phyloP scores from a whole-genome alignment of 306 rosid species.

The Rosa lucieae region DNA sequence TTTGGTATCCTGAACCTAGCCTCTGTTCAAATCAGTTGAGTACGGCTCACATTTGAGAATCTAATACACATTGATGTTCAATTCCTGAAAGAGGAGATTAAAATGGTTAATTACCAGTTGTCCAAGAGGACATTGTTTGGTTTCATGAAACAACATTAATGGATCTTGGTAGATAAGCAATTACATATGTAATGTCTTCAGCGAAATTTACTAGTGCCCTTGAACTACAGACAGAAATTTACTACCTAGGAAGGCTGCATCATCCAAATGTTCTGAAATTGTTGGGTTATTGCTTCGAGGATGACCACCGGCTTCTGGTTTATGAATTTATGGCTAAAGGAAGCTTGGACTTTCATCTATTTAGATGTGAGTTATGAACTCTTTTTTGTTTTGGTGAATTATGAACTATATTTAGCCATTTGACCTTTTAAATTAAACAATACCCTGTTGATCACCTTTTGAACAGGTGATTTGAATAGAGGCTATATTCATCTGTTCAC shows the following conservation, averaged over 20 bases:
- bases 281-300: slow-evolving; percentile 1
- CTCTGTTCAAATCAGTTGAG: no score
- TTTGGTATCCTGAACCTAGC: no score
- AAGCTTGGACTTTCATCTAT: neutral
- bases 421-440: neutral
- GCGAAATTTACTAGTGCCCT: slow-evolving; percentile 15
- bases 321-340: neutral
- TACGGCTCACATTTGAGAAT: slow-evolving; percentile 13
- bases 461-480: neutral
- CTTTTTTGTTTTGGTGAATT: neutral
- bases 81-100: no score
- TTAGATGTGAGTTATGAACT: neutral
- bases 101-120: no score
- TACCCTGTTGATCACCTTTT: neutral
- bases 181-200: no score
- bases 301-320: neutral
- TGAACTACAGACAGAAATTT: slow-evolving; percentile 71
- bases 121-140: no score
- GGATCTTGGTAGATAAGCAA: no score
- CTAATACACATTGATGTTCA: neutral
- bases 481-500: neutral
- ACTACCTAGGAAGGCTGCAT: slow-evolving; percentile 78
- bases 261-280: slow-evolving; percentile 26
- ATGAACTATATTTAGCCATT: neutral
- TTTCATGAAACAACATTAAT: no score